Evolutionary conservation across 1,284 basidiomycete species (phyloP), one percentile per base, ranked within the genome.

Genomic region (Heterobasidion parviporum): DNA sequence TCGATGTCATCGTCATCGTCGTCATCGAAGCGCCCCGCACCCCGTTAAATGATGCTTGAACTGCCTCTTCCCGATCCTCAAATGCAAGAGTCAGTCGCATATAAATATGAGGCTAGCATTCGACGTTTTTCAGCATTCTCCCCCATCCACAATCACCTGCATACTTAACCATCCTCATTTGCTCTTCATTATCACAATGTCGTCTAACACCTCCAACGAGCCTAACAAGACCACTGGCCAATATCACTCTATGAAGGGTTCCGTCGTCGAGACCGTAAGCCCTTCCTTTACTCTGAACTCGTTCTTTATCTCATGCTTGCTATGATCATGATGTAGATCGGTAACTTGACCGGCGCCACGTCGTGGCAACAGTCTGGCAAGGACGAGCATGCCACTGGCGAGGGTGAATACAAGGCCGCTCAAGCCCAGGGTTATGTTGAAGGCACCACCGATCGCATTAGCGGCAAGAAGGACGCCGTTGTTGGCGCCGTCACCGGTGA

Each of bases 401-500:
- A 89, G 68, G 74, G 73, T 15, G 82, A 85, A 62, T 75, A 77
- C 65, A 78, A 78, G 36, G 77, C 76, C 16, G 80, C 80, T 0
- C 77, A 82, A 61, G 74, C 76, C 6, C 69, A 83, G 62, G 79
- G 76, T 9, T 82, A 74, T 59, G 79, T 70, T 15, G 79, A 89
- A 62, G 87, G 87, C 48, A 69, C 72, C 9, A 59, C 71, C 8
- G 87, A 89, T 66, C 80, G 81, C 56, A 48, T 83, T 20, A 69
- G 69, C 46, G 88, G 87, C 55, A 87, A 87, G 74, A 81, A 81
- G 61, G 83, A 88, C 63, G 73, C 80, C 15, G 71, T 89, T 45
- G 75, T 82, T 38, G 87, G 84, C 35, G 81, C 86, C 6, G 60
- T 87, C 45, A 80, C 74, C 12, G 85, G 84, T 46, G 87, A 89